phyloP scores from a whole-genome alignment of 352 stramenopile species.

The Thraustochytrium sp. region DNA sequence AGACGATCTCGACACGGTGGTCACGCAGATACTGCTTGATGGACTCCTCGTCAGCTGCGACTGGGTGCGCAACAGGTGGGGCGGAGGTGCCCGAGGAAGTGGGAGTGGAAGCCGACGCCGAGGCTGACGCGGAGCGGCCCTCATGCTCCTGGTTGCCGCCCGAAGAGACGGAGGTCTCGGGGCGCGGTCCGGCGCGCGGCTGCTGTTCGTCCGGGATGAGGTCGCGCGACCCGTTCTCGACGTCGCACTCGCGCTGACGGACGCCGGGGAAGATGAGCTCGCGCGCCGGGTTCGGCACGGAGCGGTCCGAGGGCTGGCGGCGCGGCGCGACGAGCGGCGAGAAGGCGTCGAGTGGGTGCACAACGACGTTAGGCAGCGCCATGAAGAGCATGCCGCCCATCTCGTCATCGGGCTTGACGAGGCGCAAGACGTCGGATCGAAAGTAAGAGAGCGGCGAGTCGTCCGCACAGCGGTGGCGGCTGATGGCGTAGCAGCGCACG shows the following conservation, averaged over 20 bases:
- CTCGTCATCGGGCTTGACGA: conserved; percentile 86
- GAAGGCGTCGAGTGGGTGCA: conserved; percentile 15
- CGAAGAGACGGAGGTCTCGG: too few species aligned
- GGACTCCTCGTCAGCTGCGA: not conserved
- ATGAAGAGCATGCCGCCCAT: conserved; percentile 77
- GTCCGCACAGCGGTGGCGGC: conserved; percentile 5
- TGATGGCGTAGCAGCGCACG: conserved; percentile 47
- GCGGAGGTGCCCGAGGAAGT: not conserved
- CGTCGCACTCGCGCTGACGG: conserved; percentile 11
- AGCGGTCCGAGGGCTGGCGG: not conserved
- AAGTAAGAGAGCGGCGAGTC: conserved; percentile 49
- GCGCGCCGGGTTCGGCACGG: not conserved
- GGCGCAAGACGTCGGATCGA: conserved; percentile 84
- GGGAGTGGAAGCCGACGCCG: not conserved
- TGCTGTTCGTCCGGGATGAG: not conserved
- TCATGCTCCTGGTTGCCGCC: not conserved
- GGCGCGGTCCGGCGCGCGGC: too few species aligned
- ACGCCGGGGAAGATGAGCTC: conserved; percentile 1
- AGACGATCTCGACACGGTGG: conserved; percentile 79
- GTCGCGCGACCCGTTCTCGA: conserved; percentile 20
- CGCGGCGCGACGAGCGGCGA: not conserved
- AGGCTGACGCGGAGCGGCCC: not conserved
- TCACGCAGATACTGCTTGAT: not conserved
- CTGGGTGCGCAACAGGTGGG: not conserved
- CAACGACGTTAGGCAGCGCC: conserved; percentile 55